Evolutionary conservation across 257 asterid species (phyloP).

Genomic region (Solanum bukasovii): DNA sequence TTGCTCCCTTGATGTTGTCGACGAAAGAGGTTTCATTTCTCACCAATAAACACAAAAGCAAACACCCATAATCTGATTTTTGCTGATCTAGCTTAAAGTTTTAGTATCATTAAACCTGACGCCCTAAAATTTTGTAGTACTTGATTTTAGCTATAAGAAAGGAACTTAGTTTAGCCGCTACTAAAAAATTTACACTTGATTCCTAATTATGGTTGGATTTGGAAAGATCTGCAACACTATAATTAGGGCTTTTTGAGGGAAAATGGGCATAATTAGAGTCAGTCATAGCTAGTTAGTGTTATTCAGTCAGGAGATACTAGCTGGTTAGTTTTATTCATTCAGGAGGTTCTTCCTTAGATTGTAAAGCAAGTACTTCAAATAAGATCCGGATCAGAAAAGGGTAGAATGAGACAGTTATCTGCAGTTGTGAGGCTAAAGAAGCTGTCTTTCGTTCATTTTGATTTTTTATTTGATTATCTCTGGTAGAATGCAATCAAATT

Average conservation of each 20-base stretch:
- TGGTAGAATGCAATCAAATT: background rate
- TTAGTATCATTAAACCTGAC: background rate
- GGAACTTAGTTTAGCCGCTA: background rate
- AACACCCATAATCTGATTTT: background rate
- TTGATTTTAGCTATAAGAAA: background rate
- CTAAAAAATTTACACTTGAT: background rate
- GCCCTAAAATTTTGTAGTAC: background rate
- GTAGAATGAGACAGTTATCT: background rate
- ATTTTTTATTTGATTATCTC: background rate
- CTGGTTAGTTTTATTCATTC: background rate
- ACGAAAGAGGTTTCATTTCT: conserved; percentile 63
- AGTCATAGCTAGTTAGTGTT: background rate
- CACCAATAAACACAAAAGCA: background rate
- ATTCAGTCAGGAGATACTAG: background rate
- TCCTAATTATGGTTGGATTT: background rate
- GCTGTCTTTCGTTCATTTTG: background rate
- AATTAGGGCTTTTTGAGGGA: background rate
- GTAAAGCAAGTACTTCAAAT: background rate
- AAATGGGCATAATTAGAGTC: background rate
- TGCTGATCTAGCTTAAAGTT: background rate
- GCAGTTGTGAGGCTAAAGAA: background rate
- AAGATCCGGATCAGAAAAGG: background rate
- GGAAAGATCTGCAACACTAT: background rate
- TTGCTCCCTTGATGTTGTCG: conserved; percentile 94
- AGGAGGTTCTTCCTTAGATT: background rate